Percentiles rank a stretch among this genome's conserved stretches.
phyloP scores from a whole-genome alignment of 306 rosid species.

The Canavalia ensiformis region DNA sequence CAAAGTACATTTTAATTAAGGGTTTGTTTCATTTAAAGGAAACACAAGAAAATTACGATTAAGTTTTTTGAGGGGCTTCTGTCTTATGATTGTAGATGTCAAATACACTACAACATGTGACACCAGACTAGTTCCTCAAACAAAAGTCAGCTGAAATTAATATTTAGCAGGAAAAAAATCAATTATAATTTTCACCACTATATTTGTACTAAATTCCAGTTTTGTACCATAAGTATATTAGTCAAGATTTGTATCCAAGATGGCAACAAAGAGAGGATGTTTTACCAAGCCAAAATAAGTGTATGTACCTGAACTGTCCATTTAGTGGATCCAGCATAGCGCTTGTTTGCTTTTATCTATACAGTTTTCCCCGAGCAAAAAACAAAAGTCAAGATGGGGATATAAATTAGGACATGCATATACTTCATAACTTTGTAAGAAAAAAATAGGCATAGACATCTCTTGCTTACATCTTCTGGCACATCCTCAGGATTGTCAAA shows the following conservation, averaged over 20 bases:
- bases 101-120: background rate
- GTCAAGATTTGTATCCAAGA: background rate
- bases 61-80: background rate
- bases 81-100: background rate
- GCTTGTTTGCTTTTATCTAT: too few relatives aligned
- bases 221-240: slow-evolving; percentile 2
- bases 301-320: too few relatives aligned
- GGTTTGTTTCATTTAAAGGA: background rate
- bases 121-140: background rate
- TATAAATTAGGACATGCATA: slow-evolving; percentile 45
- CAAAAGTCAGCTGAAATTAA: slow-evolving; percentile 16
- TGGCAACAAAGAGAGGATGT: background rate
- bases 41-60: background rate
- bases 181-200: slow-evolving; percentile 63
- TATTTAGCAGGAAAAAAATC: slow-evolving; percentile 45
- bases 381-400: slow-evolving; percentile 23
- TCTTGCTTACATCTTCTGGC: slow-evolving; percentile 86
- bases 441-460: background rate
- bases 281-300: too few relatives aligned
- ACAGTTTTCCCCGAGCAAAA: slow-evolving; percentile 6
- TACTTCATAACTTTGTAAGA: slow-evolving; percentile 37
- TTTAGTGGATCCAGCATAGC: too few relatives aligned
- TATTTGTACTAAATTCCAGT: slow-evolving; percentile 47
- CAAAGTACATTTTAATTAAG: background rate
- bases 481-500: slow-evolving; percentile 90